These are phyloP conservation scores for Ramalina peruviana DNA, from an alignment of 495 filamentous ascomycete genomes.

Conservation along the genomic window DNA sequence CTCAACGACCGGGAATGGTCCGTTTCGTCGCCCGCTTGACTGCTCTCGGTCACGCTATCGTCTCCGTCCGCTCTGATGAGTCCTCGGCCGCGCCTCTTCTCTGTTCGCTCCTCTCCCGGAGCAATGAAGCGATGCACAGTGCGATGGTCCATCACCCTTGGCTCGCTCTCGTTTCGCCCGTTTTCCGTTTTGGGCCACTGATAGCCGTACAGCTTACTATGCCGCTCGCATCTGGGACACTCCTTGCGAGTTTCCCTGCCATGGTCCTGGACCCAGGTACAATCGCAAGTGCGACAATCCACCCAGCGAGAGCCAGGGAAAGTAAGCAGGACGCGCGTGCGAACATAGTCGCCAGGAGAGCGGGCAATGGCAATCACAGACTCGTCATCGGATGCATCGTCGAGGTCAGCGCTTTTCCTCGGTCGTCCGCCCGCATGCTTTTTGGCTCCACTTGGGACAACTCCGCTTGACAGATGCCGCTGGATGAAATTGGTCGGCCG, in stretches of 20 bases:
- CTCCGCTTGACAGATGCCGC: too few relatives aligned
- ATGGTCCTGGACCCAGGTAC: conserved; percentile 72
- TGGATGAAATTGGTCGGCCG: too few relatives aligned
- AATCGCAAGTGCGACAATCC: conserved; percentile 66
- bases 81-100: conserved; percentile 34
- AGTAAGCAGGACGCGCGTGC: conserved; percentile 55
- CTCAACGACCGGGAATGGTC: too few relatives aligned
- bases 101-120: conserved; percentile 47
- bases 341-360: conserved; percentile 64
- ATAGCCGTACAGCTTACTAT: conserved; percentile 90
- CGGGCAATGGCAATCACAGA: conserved; percentile 30
- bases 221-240: conserved; percentile 86
- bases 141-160: conserved; percentile 59
- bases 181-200: conserved; percentile 90
- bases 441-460: not conserved
- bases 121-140: conserved; percentile 55
- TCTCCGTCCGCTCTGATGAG: conserved; percentile 17
- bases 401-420: conserved; percentile 10
- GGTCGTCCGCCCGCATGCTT: not conserved
- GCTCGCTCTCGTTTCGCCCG: conserved; percentile 60
- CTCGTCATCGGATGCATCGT: conserved; percentile 30
- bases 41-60: not conserved
- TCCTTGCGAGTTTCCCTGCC: conserved; percentile 71
- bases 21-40: not conserved
- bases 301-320: conserved; percentile 71